phyloP scores from a whole-genome alignment of 805 yeast species.

The Candida hungchunana region DNA sequence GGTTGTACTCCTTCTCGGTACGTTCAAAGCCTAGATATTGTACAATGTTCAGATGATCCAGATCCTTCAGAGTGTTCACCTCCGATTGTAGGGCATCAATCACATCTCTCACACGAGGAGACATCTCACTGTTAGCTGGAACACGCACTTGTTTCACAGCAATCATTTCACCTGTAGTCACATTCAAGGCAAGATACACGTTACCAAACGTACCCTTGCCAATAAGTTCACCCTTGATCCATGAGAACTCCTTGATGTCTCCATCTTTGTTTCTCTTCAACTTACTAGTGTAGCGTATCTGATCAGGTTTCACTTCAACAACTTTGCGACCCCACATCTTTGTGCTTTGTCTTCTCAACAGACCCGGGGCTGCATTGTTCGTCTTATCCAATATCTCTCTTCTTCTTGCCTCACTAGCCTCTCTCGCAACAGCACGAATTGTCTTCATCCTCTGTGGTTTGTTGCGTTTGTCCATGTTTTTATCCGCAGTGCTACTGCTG shows the following conservation, averaged over 20 bases:
- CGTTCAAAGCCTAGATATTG: conserved; percentile 94
- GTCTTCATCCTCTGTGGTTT: conserved; percentile 76
- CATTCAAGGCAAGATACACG: conserved; percentile 86
- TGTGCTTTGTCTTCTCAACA: conserved; percentile 74
- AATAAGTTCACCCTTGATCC: conserved; percentile 96
- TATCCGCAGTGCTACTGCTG: conserved; percentile 14
- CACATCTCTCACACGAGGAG: conserved; percentile 50
- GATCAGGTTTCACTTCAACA: conserved; percentile 80
- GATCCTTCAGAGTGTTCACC: conserved; percentile 88
- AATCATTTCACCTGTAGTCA: conserved; percentile 97
- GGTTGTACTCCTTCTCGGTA: conserved; percentile 64
- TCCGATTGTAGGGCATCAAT: conserved; percentile 84
- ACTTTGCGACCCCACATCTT: conserved; percentile 97
- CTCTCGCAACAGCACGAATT: conserved; percentile 88
- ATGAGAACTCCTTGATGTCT: conserved; percentile 79
- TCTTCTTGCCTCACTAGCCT: conserved; percentile 67
- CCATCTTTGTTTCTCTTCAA: conserved; percentile 58
- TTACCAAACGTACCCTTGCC: conserved; percentile 97
- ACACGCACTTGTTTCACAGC: conserved; percentile 94
- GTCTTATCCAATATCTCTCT: conserved; percentile 25
- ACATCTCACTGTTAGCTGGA: conserved; percentile 36
- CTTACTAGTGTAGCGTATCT: conserved; percentile 56
- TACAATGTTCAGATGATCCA: conserved; percentile 91
- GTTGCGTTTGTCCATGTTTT: conserved; percentile 18
- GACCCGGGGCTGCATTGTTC: conserved; percentile 23